These are phyloP conservation scores for Stellera chamaejasme DNA, from an alignment of 345 rosid genomes.

Conservation along the genomic window DNA sequence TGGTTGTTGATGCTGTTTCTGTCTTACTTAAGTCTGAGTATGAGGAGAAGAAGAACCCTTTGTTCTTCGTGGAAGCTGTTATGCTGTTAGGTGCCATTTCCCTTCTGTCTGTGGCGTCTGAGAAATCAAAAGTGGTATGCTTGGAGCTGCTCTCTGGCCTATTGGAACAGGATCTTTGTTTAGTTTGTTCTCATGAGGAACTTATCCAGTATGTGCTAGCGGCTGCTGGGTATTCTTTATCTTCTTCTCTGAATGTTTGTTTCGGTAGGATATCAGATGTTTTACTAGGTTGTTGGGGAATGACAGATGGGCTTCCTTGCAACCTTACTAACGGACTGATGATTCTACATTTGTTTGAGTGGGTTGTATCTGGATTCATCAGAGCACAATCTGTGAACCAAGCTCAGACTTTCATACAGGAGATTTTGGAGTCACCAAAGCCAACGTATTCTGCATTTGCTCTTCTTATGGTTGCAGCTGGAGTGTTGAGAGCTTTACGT, in stretches of 20 bases:
- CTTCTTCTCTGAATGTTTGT: conserved; percentile 42
- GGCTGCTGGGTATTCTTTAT: conserved; percentile 72
- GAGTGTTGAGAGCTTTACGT: conserved; percentile 58
- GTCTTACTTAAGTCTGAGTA: conserved; percentile 22
- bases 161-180: conserved; percentile 43
- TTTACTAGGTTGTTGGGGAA: conserved; percentile 57
- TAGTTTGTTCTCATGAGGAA: conserved; percentile 26
- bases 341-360: conserved; percentile 79
- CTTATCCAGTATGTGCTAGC: conserved; percentile 58
- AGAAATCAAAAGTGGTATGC: conserved; percentile 39
- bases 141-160: conserved; percentile 51
- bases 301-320: conserved; percentile 41
- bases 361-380: conserved; percentile 63
- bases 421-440: conserved; percentile 36
- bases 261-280: conserved; percentile 39
- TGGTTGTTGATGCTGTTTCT: conserved; percentile 47
- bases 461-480: conserved; percentile 65
- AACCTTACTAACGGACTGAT: conserved; percentile 54
- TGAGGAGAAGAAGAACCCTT: conserved; percentile 27
- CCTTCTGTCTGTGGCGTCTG: conserved; percentile 43
- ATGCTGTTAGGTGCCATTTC: conserved; percentile 71
- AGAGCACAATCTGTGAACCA: conserved; percentile 33
- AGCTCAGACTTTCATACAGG: conserved; percentile 31
- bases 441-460: conserved; percentile 37
- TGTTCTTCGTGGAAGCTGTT: conserved; percentile 48